These are phyloP conservation scores for Calcarisporium arbuscula DNA, from an alignment of 2,329 filamentous ascomycete species.

Conservation along the genomic window DNA sequence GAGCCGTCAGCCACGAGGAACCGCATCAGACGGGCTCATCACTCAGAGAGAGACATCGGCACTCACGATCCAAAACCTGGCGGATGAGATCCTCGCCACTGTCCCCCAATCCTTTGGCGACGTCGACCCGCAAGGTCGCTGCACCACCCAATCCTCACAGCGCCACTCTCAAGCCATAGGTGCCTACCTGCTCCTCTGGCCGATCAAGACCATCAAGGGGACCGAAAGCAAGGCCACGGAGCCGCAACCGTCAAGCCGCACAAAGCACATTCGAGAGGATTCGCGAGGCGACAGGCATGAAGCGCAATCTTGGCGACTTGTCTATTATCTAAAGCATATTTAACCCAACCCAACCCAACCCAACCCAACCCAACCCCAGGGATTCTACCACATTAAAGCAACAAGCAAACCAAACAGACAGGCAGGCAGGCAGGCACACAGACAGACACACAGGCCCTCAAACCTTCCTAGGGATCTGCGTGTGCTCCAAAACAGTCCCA, in stretches of 20 bases:
- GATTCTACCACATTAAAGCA: not conserved
- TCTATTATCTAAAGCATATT: slow-evolving; percentile 17
- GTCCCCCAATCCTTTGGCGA: slow-evolving; percentile 31
- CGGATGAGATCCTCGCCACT: slow-evolving; percentile 26
- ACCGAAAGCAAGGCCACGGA: slow-evolving; percentile 12
- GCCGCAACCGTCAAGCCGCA: slow-evolving; percentile 22
- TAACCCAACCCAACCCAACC: too few relatives aligned
- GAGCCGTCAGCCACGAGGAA: slow-evolving; percentile 1
- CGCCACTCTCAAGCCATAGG: slow-evolving; percentile 26
- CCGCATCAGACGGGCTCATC: too few relatives aligned
- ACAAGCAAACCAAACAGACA: slow-evolving; percentile 1
- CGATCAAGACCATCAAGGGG: slow-evolving; percentile 28
- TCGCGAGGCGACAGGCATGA: slow-evolving; percentile 33
- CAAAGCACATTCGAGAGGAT: slow-evolving; percentile 27
- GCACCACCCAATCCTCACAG: slow-evolving; percentile 2
- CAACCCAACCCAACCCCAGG: too few relatives aligned
- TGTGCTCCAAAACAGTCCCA: slow-evolving; percentile 30
- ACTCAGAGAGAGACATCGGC: slow-evolving; percentile 12
- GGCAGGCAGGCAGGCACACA: not conserved
- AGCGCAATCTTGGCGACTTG: slow-evolving; percentile 22
- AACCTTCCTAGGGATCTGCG: too few relatives aligned
- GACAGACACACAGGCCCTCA: too few relatives aligned
- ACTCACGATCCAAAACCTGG: slow-evolving; percentile 20
- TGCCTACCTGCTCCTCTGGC: slow-evolving; percentile 32
- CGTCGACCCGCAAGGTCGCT: slow-evolving; percentile 19